Percentiles rank a stretch among this genome's conserved stretches.
Evolutionary conservation across 495 filamentous ascomycete genomes (phyloP).

Genomic region (Cercophora sp.): DNA sequence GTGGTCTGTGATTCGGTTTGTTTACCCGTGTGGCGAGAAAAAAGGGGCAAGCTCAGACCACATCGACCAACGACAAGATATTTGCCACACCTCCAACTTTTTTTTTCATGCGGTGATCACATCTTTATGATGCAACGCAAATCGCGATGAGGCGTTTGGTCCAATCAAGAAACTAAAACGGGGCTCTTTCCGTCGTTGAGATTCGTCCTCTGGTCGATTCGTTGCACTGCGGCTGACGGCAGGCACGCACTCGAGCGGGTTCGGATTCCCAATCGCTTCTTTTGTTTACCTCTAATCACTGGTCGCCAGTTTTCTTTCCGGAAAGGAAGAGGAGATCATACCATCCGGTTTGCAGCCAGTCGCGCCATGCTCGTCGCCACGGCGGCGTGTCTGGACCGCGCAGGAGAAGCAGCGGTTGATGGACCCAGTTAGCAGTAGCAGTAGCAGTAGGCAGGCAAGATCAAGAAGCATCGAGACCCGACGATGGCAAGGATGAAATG

Average conservation of each 20-base stretch:
- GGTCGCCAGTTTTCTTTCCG: too few species aligned
- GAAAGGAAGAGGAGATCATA: conserved; percentile 3
- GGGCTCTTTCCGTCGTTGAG: too few species aligned
- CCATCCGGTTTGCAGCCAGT: neutral
- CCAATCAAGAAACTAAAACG: too few species aligned
- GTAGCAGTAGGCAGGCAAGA: neutral
- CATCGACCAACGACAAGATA: neutral
- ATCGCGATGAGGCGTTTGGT: too few species aligned
- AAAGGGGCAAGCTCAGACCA: conserved; percentile 9
- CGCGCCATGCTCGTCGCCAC: conserved; percentile 4
- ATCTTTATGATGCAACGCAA: too few species aligned
- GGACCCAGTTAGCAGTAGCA: neutral
- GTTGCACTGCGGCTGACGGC: too few species aligned
- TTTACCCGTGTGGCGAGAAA: conserved; percentile 11
- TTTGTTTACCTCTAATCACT: too few species aligned
- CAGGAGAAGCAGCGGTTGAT: neutral
- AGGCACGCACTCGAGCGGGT: too few species aligned
- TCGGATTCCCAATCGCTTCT: too few species aligned
- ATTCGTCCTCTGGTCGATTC: too few species aligned
- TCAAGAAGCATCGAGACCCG: neutral
- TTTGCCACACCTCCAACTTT: conserved; percentile 8
- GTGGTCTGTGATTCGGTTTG: conserved; percentile 6
- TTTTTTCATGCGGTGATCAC: neutral
- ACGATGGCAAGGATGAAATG: neutral
- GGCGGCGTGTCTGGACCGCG: neutral